Base-by-base conservation (phyloP, 1,284 basidiomycete genomes). In the Ustanciosporium gigantosporum region DNA sequence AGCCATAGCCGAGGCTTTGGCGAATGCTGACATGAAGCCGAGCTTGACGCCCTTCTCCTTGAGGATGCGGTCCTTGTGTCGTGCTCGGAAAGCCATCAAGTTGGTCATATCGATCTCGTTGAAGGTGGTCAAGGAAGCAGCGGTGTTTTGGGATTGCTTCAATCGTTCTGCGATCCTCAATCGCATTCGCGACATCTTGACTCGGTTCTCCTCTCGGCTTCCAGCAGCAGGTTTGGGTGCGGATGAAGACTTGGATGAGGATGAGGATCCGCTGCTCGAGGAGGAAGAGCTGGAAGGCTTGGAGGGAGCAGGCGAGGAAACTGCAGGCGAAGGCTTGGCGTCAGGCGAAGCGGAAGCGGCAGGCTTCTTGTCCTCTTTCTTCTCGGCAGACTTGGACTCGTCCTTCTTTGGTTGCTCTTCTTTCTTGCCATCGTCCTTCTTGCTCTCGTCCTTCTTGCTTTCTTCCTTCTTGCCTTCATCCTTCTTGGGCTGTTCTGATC, bases 21-120 rank as follows among this genome's bases (percentile, higher is more conserved):
- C 88, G 76, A 98, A 98, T 34, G 91, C 91, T 64, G 88, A 90
- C 95, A 98, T 98, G 85, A 91, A 98, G 31, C 95, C 94, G 64
- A 98, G 85, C 82, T 98, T 98, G 80, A 97, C 87, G 39, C 91
- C 93, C 71, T 93, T 88, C 77, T 88, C 85, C 81, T 98, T 96
- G 47, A 93, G 83, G 40, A 97, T 83, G 46, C 86, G 83, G 68
- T 97, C 92, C 84, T 98, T 98, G 86, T 94, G 94, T 76, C 89
- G 87, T 77, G 88, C 87, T 72, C 95, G 88, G 87, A 98, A 88
- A 43, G 89, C 88, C 83, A 97, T 90, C 59, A 97, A 81, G 36
- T 88, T 87, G 36, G 90, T 92, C 94, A 98, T 98, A 83, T 98
- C 94, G 78, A 98, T 91, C 82, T 98, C 94, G 82, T 98, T 97